A percentile compares a stretch with the other conserved stretches of the same genome.
These are phyloP conservation scores for Zygosaccharomyces pseudorouxii DNA, from an alignment of 805 yeast genomes.

Conservation along the genomic window DNA sequence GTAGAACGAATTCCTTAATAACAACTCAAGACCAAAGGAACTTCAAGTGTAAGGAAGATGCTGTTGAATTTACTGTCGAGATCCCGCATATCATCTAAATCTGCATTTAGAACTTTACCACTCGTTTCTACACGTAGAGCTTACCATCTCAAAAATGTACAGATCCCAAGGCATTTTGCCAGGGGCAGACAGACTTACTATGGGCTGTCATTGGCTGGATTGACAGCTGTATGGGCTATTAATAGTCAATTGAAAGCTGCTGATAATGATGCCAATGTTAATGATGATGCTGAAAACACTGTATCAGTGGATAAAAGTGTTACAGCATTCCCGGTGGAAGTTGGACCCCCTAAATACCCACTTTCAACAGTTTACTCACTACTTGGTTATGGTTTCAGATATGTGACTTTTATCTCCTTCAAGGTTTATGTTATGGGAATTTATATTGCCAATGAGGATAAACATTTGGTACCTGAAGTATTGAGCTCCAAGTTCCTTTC, in stretches of 20 bases:
- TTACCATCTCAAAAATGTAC: neutral
- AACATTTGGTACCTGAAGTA: conserved; percentile 37
- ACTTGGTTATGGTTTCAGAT: conserved; percentile 75
- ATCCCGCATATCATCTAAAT: neutral
- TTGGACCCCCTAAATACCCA: conserved; percentile 25
- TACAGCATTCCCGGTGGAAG: conserved; percentile 43
- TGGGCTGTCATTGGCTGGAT: conserved; percentile 5
- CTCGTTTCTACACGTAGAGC: neutral
- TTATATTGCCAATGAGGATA: conserved; percentile 64
- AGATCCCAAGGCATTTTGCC: neutral
- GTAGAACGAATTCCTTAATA: neutral
- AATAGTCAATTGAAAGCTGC: neutral
- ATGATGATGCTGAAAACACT: conserved; percentile 25
- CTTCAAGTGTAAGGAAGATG: neutral
- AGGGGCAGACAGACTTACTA: neutral
- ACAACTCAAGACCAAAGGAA: neutral
- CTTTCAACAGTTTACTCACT: conserved; percentile 44
- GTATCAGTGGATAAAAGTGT: conserved; percentile 48
- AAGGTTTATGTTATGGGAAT: conserved; percentile 86
- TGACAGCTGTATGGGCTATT: conserved; percentile 5
- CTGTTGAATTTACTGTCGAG: neutral
- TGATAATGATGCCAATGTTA: conserved; percentile 10
- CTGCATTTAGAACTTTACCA: neutral
- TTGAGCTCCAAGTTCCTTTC: conserved; percentile 43
- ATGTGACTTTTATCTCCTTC: conserved; percentile 76